Base-by-base conservation (phyloP, 1,139 yeast genomes). In the Meyerozyma carpophila region DNA sequence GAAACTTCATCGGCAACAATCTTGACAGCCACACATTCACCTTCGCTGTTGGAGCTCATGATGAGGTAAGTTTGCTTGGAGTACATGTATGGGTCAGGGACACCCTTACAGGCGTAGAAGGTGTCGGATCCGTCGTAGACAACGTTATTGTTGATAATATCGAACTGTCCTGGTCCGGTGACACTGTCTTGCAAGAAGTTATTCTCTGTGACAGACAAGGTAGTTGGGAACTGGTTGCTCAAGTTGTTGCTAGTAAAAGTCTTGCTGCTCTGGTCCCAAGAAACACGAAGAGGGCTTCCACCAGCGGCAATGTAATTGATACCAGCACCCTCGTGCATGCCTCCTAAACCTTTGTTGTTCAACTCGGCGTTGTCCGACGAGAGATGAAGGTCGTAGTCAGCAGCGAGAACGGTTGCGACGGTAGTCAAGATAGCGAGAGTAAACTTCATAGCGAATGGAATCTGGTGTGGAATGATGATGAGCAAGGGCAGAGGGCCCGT, bases 301-400 rank as follows among this genome's bases (percentile, higher is more conserved):
- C 67, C 65, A 13, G 75, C 52, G 56, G 73, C 68, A 41, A 69
- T 55, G 57, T 73, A 77, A 63, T 73, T 67, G 53, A 76, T 60
- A 47, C 75, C 84, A 40, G 84, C 83, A 57, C 84, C 84, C 59
- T 74, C 81, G 55, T 77, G 83, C 39, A 50, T 49, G 27, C 66
- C 51, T 38, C 56, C 47, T 40, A 75, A 50, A 38, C 67, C 70
- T 31, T 57, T 44, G 24, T 65, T 66, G 50, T 56, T 49, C 41
- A 61, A 40, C 13, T 49, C 52, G 28, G 40, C 42, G 43, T 53
- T 48, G 37, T 59, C 54, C 11, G 74, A 62, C 41, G 52, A 40
- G 42, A 47, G 40, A 24, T 21, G 26, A 37, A 45, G 31, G 14
- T 43, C 37, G 34, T 47, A 24, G 26, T 27, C 50, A 13, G 49